These are phyloP conservation scores for Fraxinus ornus DNA, from an alignment of 305 asterid species.

Conservation along the genomic window DNA sequence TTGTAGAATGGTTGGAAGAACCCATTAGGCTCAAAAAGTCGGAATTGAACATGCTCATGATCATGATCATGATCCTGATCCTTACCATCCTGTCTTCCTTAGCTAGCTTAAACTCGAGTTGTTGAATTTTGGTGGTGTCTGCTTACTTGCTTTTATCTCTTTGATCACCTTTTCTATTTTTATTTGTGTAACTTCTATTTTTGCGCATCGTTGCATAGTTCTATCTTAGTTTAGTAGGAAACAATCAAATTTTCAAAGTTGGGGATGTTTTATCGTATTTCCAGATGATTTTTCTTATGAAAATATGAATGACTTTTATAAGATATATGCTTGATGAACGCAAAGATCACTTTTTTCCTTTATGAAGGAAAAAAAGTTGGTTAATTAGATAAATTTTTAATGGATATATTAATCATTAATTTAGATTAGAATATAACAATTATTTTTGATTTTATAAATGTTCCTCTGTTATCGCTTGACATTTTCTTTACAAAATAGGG, in stretches of 20 bases:
- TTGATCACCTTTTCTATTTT: neutral
- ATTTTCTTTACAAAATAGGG: neutral
- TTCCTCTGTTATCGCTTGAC: neutral
- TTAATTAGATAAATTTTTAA: neutral
- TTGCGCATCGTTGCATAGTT: neutral
- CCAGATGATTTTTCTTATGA: conserved; percentile 1
- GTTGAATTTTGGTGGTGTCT: neutral
- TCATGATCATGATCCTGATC: neutral
- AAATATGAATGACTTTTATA: neutral
- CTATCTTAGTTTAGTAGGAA: neutral
- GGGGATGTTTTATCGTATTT: neutral
- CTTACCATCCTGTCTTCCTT: neutral
- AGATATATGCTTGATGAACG: neutral
- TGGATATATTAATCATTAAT: neutral
- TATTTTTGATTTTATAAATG: neutral
- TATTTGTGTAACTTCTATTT: neutral
- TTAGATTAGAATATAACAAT: neutral
- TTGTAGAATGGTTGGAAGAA: neutral
- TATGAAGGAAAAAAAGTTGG: neutral
- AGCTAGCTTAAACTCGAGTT: neutral
- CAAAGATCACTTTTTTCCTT: neutral
- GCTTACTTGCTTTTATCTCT: neutral
- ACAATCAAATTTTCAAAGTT: neutral
- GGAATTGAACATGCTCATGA: neutral
- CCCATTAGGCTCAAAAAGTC: neutral